These are phyloP conservation scores for Cutaneotrichosporon arboriforme DNA, from an alignment of 1,284 basidiomycete species.

Conservation along the genomic window DNA sequence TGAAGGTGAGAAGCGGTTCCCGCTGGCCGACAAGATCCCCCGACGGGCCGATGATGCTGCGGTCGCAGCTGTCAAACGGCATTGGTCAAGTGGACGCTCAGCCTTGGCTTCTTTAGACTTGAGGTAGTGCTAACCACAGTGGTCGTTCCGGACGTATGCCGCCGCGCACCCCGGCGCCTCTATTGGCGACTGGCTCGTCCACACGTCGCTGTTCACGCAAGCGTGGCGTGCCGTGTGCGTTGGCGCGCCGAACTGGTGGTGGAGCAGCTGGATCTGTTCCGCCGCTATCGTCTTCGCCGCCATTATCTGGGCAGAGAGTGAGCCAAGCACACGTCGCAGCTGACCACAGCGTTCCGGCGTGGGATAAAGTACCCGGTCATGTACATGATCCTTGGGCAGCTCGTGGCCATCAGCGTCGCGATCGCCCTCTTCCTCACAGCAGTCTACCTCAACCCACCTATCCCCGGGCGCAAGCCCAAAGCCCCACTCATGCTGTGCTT, in stretches of 20 bases:
- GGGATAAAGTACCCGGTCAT: conserved; percentile 59
- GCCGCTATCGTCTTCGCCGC: conserved; percentile 63
- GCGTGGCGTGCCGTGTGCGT: conserved; percentile 55
- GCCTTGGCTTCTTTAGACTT: no score
- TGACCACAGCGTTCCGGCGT: conserved; percentile 48
- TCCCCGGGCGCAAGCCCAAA: conserved; percentile 14
- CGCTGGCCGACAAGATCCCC: no score
- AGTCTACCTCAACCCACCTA: conserved; percentile 49
- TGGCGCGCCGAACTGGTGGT: conserved; percentile 62
- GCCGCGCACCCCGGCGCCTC: conserved; percentile 13
- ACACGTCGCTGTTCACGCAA: conserved; percentile 62
- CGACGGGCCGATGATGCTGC: no score
- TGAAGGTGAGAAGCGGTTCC: conserved; percentile 51
- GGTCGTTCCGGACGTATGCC: conserved; percentile 56
- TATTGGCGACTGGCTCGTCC: conserved; percentile 57
- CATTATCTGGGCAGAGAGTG: conserved; percentile 58
- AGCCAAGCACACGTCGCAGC: conserved; percentile 8
- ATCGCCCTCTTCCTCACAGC: conserved; percentile 62
- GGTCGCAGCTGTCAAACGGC: no score
- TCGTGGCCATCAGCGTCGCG: conserved; percentile 67
- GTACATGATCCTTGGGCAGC: conserved; percentile 68
- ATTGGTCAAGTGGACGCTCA: no score
- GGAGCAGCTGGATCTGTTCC: conserved; percentile 65
- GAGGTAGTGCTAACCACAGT: conserved; percentile 51
- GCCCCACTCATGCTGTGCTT: conserved; percentile 46